A percentile compares a stretch with the other conserved stretches of the same genome.
phyloP scores from a whole-genome alignment of 2,329 filamentous ascomycete species.

The Hirsutella rhossiliensis region DNA sequence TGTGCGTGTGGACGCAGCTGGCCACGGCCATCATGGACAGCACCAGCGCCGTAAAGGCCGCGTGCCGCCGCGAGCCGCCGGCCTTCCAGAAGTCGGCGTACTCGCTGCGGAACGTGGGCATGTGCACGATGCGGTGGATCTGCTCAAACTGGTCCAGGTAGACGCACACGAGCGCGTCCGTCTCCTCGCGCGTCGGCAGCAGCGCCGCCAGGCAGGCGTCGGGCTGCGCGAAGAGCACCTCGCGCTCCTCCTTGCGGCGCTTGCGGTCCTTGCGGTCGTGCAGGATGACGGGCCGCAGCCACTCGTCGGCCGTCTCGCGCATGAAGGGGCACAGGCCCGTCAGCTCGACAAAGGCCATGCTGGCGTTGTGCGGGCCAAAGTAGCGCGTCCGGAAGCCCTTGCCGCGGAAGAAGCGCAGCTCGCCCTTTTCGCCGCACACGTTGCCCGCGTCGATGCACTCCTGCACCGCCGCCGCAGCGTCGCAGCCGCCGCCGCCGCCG shows the following conservation, averaged over 20 bases:
- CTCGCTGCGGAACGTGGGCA: conserved; percentile 44
- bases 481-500: conserved; percentile 11
- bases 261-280: conserved; percentile 43
- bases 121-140: conserved; percentile 44
- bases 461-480: conserved; percentile 22
- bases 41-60: conserved; percentile 43
- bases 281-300: conserved; percentile 45
- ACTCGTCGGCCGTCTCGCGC: conserved; percentile 50
- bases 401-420: conserved; percentile 45
- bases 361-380: conserved; percentile 48
- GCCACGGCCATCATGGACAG: conserved; percentile 50
- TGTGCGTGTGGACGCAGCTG: conserved; percentile 41
- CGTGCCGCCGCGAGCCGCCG: conserved; percentile 28
- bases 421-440: conserved; percentile 32
- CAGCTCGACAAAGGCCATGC: conserved; percentile 46
- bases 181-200: conserved; percentile 33
- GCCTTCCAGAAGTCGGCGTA: conserved; percentile 43
- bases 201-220: conserved; percentile 38
- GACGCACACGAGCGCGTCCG: conserved; percentile 34
- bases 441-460: conserved; percentile 27
- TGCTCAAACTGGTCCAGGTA: conserved; percentile 45
- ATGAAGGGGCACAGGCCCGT: conserved; percentile 48
- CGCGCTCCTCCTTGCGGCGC: conserved; percentile 39
- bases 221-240: conserved; percentile 33
- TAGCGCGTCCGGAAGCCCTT: conserved; percentile 49